Evolutionary conservation across 805 yeast genomes (phyloP), one percentile per base, ranked within the genome.

Genomic region (Crinitomyces ghanaensis): DNA sequence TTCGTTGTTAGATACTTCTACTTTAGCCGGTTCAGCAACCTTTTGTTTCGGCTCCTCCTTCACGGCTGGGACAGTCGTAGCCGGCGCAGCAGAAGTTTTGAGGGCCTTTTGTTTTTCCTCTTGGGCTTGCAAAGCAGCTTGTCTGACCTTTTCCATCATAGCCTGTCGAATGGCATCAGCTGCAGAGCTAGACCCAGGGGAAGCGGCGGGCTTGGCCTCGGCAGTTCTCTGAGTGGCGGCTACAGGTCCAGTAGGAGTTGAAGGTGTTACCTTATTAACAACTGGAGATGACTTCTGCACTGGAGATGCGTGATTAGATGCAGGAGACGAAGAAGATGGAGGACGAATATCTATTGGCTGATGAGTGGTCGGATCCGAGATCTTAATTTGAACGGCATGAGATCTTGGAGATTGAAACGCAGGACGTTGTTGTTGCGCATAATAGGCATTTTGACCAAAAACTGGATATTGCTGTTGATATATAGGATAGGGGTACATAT

Each of bases 361-460:
- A 27, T 42, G 42, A 16, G 51, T 46, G 18, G 35, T 38, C 12
- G 51, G 51, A 31, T 47, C 51, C 20, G 41, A 32, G 29, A 47
- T 39, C 40, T 43, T 46, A 33, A 47, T 43, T n/a, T 49, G 44
- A 16, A 48, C 37, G 24, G 38, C 47, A 6, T 25, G 27, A 17
- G 13, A 17, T 8, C 13, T 25, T 4, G 37, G 24, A 3, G 28
- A 18, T n/a, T n/a, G n/a, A n/a, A n/a, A n/a, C n/a, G n/a, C n/a
- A n/a, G n/a, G n/a, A n/a, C n/a, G n/a, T n/a, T n/a, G n/a, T n/a
- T n/a, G n/a, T n/a, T n/a, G n/a, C n/a, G n/a, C n/a, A n/a, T n/a
- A n/a, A n/a, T n/a, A n/a, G n/a, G n/a, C n/a, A n/a, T n/a, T n/a
- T n/a, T n/a, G n/a, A n/a, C n/a, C n/a, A n/a, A n/a, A n/a, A n/a